A percentile compares a stretch with the other conserved stretches of the same genome.
phyloP scores from a whole-genome alignment of 1,284 basidiomycete species.

The Tilletiopsis washingtonensis region DNA sequence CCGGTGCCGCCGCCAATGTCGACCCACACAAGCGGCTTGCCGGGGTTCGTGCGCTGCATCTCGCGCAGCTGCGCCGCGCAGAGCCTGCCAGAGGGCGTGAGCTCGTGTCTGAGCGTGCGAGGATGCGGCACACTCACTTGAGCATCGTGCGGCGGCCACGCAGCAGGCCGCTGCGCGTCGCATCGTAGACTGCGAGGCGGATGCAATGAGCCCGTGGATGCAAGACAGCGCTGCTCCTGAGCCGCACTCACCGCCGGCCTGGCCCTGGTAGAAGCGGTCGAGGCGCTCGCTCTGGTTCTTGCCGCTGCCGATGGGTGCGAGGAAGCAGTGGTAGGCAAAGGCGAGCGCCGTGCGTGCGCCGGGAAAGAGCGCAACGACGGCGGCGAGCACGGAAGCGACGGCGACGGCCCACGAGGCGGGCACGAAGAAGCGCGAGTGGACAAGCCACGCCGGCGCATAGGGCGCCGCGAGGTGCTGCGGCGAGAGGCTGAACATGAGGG shows the following conservation, averaged over 20 bases:
- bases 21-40: conserved; percentile 63
- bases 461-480: background rate
- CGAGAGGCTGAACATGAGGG: background rate
- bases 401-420: background rate
- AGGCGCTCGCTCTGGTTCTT: conserved; percentile 43
- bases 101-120: too few species aligned
- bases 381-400: background rate
- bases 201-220: background rate
- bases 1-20: conserved; percentile 76
- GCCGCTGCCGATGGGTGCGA: conserved; percentile 44
- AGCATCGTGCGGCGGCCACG: conserved; percentile 46
- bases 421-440: background rate
- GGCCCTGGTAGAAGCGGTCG: conserved; percentile 43
- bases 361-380: background rate
- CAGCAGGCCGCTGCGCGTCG: conserved; percentile 41
- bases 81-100: conserved; percentile 55
- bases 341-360: conserved; percentile 13
- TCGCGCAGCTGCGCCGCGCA: conserved; percentile 62
- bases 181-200: conserved; percentile 37
- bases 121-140: conserved; percentile 31
- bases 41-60: conserved; percentile 48
- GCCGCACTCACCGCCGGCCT: conserved; percentile 35
- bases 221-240: background rate
- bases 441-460: background rate
- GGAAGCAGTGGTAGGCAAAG: conserved; percentile 46